Percentiles rank a stretch among this genome's conserved stretches.
Conservation (phyloP, 495 filamentous ascomycete species). For the Lophiostoma macrostomum region DNA sequence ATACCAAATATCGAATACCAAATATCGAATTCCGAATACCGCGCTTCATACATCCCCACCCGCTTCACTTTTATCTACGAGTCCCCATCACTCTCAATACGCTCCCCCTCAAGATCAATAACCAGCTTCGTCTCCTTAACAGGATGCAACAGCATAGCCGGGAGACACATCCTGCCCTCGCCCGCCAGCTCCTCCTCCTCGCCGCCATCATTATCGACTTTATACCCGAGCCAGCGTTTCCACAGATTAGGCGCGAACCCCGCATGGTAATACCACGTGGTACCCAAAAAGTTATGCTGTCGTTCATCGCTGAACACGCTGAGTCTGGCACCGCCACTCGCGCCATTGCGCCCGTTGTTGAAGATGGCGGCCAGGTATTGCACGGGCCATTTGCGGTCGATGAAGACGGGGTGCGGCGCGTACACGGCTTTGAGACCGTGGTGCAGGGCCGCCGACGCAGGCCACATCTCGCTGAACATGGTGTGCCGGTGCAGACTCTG, state of each 20-base stretch:
- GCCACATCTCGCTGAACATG: conserved; percentile 97
- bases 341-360: conserved; percentile 81
- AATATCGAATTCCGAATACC: too few species aligned
- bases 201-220: conserved; percentile 80
- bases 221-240: conserved; percentile 80
- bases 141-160: conserved; percentile 70
- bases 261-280: conserved; percentile 94
- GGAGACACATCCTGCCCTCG: conserved; percentile 51
- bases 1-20: too few species aligned
- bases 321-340: conserved; percentile 66
- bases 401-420: conserved; percentile 84
- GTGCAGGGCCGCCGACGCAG: conserved; percentile 78
- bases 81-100: background rate
- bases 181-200: conserved; percentile 73
- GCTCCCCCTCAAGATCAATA: conserved; percentile 5
- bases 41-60: background rate
- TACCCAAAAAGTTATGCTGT: conserved; percentile 85
- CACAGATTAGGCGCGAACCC: conserved; percentile 81
- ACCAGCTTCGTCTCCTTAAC: conserved; percentile 82
- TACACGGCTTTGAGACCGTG: conserved; percentile 95
- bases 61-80: background rate
- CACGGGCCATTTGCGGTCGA: conserved; percentile 86
- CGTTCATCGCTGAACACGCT: conserved; percentile 73
- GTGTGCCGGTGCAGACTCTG: conserved; percentile 75
- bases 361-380: conserved; percentile 75